phyloP scores from a whole-genome alignment of 352 stramenopile genomes.

The Globisporangium parvum region DNA sequence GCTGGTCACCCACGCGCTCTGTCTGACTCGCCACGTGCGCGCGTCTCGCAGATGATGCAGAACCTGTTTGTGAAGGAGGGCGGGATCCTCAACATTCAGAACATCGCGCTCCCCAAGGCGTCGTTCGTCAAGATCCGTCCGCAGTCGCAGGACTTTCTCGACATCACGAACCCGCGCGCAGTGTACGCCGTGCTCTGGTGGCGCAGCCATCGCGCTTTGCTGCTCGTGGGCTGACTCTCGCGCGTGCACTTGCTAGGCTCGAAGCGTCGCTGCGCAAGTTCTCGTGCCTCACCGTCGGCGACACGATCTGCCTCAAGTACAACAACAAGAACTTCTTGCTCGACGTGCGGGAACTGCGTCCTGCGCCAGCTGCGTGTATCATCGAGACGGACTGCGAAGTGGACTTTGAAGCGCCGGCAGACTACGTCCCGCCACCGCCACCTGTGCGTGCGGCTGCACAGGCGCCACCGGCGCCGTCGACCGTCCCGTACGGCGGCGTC shows the following conservation, averaged over 20 bases:
- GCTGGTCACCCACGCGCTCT: too few relatives aligned
- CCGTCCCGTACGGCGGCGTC: conserved; percentile 62
- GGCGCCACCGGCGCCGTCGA: conserved; percentile 30
- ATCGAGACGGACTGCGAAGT: conserved; percentile 99
- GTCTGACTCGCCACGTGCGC: too few relatives aligned
- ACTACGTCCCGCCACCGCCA: conserved; percentile 59
- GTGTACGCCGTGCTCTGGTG: conserved; percentile 88
- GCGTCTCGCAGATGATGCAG: conserved; percentile 93
- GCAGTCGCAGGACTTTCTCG: conserved; percentile 98
- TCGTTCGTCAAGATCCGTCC: conserved; percentile 98
- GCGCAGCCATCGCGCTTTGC: too few relatives aligned
- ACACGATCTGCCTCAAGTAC: conserved; percentile 98
- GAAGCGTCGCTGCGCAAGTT: conserved; percentile 85
- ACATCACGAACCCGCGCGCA: conserved; percentile 97
- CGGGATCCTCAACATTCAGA: conserved; percentile 94
- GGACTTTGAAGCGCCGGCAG: conserved; percentile 96
- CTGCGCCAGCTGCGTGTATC: conserved; percentile 95
- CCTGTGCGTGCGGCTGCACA: conserved; percentile 16
- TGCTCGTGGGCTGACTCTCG: background rate
- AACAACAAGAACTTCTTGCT: conserved; percentile 99
- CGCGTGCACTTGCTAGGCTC: conserved; percentile 25
- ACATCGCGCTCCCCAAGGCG: conserved; percentile 94
- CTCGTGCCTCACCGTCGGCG: conserved; percentile 97
- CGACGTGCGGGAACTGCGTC: conserved; percentile 96
- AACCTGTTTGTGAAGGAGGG: conserved; percentile 95